phyloP scores from a whole-genome alignment of 169 alveolate species.

The Plasmodium falciparum region DNA sequence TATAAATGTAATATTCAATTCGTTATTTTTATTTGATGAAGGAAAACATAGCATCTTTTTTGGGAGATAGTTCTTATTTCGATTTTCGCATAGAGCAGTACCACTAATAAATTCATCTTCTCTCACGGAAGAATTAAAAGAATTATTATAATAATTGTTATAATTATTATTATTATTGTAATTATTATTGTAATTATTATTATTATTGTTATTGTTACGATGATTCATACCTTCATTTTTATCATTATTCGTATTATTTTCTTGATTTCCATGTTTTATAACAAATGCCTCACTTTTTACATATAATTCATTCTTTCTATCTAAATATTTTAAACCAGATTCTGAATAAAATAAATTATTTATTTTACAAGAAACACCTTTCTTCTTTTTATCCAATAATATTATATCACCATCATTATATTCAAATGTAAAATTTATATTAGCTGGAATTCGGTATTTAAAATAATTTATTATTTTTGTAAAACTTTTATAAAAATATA shows the following conservation, averaged over 20 bases:
- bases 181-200: background rate
- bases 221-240: background rate
- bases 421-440: constrained; percentile 32
- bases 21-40: constrained; percentile 5
- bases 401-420: constrained; percentile 46
- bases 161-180: background rate
- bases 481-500: constrained; percentile 60
- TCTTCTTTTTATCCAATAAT: constrained; percentile 27
- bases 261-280: background rate
- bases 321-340: constrained; percentile 31
- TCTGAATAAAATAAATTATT: constrained; percentile 40
- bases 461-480: constrained; percentile 53
- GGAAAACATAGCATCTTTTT: constrained; percentile 36
- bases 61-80: constrained; percentile 2
- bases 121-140: background rate
- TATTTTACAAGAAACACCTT: constrained; percentile 42
- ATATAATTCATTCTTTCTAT: constrained; percentile 4
- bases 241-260: background rate
- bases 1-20: constrained; percentile 20
- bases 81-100: constrained; percentile 15
- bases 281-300: constrained; percentile 31
- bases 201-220: background rate
- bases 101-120: background rate
- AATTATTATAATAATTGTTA: background rate
- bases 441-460: constrained; percentile 31